Evolutionary conservation across 2,329 filamentous ascomycete genomes (phyloP), one percentile per base, ranked within the genome.

Genomic region (Cladosporium sp.): DNA sequence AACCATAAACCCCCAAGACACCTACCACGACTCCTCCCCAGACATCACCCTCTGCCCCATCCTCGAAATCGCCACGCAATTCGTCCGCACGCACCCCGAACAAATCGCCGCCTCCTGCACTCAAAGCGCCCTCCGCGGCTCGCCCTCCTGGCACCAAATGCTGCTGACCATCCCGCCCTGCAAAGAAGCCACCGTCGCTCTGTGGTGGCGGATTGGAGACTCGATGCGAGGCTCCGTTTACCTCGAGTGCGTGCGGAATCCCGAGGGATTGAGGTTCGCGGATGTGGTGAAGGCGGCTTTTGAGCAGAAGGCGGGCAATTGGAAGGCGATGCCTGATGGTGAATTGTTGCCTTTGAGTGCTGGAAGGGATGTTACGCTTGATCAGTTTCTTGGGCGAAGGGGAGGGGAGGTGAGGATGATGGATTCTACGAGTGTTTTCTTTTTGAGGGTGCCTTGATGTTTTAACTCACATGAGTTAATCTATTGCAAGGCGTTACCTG

Each of bases 71-170:
- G 29, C 30, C 3, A 36, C 32, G 8, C 30, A 35, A 4, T 36
- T 15, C 18, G n/a, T 20, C 18, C 42, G 19, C 29, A 45, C 42
- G 11, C 29, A 45, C 25, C 15, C 18, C 12, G 40, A 27, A 25
- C 27, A 16, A 15, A 35, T 45, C 42, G 42, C 42, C 16, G 42
- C 30, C 7, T 35, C 16, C 3, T 45, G 42, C 19, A 45, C 9
- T 15, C 30, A 45, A 45, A 45, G 30, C 30, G 29, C 42, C 20
- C 19, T 45, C 1, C 18, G 42, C 8, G 42, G 42, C 7, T 45
- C 30, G 29, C 55, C 55, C 2, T 55, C 53, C 15, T 57, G 55
- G 55, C 52, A 55, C 15, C 43, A 50, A 7, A 57, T 57, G 55
- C 43, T 55, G 9, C 51, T 57, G 18, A 55, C 53, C 3, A 43